Base-by-base conservation (phyloP, 768 basidiomycete species). In the Daedaleopsis nitida region DNA sequence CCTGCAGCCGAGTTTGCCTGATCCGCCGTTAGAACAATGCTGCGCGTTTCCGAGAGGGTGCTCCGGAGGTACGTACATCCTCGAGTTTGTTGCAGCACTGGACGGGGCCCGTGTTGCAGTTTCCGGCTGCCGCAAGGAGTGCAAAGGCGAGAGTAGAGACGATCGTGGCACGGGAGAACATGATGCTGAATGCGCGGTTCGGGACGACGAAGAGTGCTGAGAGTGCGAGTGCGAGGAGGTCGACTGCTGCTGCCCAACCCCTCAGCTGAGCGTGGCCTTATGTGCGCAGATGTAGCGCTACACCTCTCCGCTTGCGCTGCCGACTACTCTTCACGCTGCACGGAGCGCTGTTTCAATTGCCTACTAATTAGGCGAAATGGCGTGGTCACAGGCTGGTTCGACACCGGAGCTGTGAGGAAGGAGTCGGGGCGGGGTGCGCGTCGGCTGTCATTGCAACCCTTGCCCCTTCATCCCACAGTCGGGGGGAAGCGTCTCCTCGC, bases 31-130 rank as follows among this genome's bases (percentile, higher is more conserved):
- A 21, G 48, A 12, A 37, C 34, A 19, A 10, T n/a, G 23, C 19
- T 50, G 13, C 0, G 17, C 17, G 17, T 32, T 27, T 27, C 24
- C 7, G 63, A 0, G 2, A 35, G 23, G 7, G 43, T n/a, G 0
- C 34, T 9, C n/a, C 1, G 42, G 35, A 16, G 17, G 23, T 12
- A 59, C 67, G 16, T 35, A 24, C 67, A 65, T 62, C 23, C 51
- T 60, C 52, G 27, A 72, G 62, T 35, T 21, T 60, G 62, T 74
- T 62, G 65, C 74, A 75, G 66, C 74, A 74, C 50, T 72, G 69
- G 52, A 70, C 55, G 12, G 67, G 52, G 34, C 72, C 72, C 4
- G 72, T 71, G 67, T 64, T 68, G 69, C 74, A 75, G 52, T 37
- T 45, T 1, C 35, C 27, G 45, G 53, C 53, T 27, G 52, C 57